These are phyloP conservation scores for Nannizzia gypsea DNA, from an alignment of 2,329 filamentous ascomycete genomes.

Conservation along the genomic window DNA sequence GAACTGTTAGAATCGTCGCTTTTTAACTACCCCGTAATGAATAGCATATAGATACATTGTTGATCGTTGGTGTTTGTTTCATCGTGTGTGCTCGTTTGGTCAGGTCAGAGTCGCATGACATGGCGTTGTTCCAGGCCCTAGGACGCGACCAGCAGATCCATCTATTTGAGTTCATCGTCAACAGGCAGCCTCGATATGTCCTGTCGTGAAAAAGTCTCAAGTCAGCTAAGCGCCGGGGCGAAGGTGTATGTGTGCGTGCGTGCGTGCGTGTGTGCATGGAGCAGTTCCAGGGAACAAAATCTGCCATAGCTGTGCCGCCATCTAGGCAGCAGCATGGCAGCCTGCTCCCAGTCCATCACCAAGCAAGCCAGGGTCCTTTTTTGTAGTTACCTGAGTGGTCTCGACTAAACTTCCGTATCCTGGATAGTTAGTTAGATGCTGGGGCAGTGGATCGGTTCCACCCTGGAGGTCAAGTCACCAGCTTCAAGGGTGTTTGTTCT, in stretches of 20 bases:
- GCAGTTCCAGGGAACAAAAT: not conserved
- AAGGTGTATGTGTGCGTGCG: not conserved
- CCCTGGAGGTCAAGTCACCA: not conserved
- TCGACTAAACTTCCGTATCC: not conserved
- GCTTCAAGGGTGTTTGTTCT: not conserved
- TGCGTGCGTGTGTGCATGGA: not conserved
- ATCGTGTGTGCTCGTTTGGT: not conserved
- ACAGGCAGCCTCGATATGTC: not conserved
- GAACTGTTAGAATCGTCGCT: too few relatives aligned
- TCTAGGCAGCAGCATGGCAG: not conserved
- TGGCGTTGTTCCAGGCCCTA: not conserved
- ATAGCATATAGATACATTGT: too few relatives aligned
- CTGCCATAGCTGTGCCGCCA: not conserved
- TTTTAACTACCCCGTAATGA: too few relatives aligned
- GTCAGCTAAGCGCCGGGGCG: not conserved
- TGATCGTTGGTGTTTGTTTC: not conserved
- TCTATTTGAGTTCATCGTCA: not conserved
- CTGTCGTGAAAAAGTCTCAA: too few relatives aligned
- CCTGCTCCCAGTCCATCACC: not conserved
- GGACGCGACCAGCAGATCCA: not conserved
- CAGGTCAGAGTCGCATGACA: not conserved
- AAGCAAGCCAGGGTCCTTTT: not conserved
- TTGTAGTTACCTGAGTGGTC: not conserved
- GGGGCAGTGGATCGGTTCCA: slow-evolving; percentile 2
- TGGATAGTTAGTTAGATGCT: not conserved